Evolutionary conservation across 495 filamentous ascomycete genomes (phyloP), one percentile per base, ranked within the genome.

Genomic region (Niebla homalea): DNA sequence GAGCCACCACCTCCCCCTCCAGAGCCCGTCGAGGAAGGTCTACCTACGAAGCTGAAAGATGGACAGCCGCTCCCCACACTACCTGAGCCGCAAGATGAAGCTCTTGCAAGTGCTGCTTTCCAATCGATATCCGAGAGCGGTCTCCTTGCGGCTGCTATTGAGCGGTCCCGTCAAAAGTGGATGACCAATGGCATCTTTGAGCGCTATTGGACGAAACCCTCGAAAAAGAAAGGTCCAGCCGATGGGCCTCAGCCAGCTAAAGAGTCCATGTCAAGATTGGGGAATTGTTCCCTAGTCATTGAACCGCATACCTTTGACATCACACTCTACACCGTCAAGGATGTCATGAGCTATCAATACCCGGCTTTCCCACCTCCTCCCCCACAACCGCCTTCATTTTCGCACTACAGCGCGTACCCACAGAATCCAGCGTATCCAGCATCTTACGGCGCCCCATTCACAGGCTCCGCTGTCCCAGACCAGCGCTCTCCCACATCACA

Each of bases 301-400:
- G 90, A 89, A 50, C 93, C 93, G 37, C 93, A 99, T 66, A 74
- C 84, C 21, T 87, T 99, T 56, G 87, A 96, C 50, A 82, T 83
- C 22, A 83, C 80, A 54, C 75, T 99, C 59, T 97, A 82, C 61
- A 81, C 79, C 29, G 85, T 94, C 19, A 94, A 90, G 57, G 87
- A 87, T 35, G 73, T 70, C 50, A 70, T 74, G 16, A 72, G 35
- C 14, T 53, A 52, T 43, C 35, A 71, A 42, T 75, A 77, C 15
- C 65, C 62, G 5, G 63, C 64, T 22, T 59, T 67, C 36, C 72
- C 74, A 11, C 67, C 64, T 39, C 66, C 73, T 25, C 60, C 68
- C n/a, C 67, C 65, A 26, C 59, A 63, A 25, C 64, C 62, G 26
- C 65, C 66, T 43, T 54, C 36, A 51, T 48, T 43, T 55, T 48